Base-by-base conservation (phyloP, 1,284 basidiomycete genomes). In the Ceratobasidium theobromae region DNA sequence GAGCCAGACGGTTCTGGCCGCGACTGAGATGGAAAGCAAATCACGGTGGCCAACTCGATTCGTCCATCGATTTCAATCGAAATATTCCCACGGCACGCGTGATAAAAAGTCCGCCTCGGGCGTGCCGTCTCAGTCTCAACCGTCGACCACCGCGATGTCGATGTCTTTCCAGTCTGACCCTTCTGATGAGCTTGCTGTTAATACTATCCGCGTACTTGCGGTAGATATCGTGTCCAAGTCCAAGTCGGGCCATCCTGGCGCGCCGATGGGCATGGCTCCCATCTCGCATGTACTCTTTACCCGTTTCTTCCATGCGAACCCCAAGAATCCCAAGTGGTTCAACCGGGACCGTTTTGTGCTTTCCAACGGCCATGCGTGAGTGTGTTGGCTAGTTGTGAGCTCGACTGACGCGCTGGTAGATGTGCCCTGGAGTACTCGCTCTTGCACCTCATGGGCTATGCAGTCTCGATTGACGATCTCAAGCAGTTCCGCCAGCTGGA, bases 221-320 rank as follows among this genome's bases (percentile, higher is more conserved):
- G 78, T 76, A 35, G 78, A 79, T 75, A 75, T 78, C 40, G 78
- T 80, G 55, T 75, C 69, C 71, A 79, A 79, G 79, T 87, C 93
- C 74, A 96, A 96, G 85, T 95, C 92, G 73, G 93, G 93, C 69
- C 92, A 95, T 79, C 93, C 92, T 68, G 91, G 90, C 78, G 93
- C 93, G 53, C 93, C 93, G 64, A 89, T 95, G 91, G 90, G 92
- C 72, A 86, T 95, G 88, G 93, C 93, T 18, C 92, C 93, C 32
- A 89, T 83, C 68, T 87, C 93, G 70, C 93, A 97, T 75, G 81
- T 96, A 69, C 86, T 97, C 41, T 96, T 89, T 79, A 85, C 89
- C 68, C 83, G 90, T 46, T 91, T 93, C 82, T 77, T 95, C 79
- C 91, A 88, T 71, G 86, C 86, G 73, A 95, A 94, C 81, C 89